Conservation (phyloP, 2,329 filamentous ascomycete species). For the Aureobasidium sp. region DNA sequence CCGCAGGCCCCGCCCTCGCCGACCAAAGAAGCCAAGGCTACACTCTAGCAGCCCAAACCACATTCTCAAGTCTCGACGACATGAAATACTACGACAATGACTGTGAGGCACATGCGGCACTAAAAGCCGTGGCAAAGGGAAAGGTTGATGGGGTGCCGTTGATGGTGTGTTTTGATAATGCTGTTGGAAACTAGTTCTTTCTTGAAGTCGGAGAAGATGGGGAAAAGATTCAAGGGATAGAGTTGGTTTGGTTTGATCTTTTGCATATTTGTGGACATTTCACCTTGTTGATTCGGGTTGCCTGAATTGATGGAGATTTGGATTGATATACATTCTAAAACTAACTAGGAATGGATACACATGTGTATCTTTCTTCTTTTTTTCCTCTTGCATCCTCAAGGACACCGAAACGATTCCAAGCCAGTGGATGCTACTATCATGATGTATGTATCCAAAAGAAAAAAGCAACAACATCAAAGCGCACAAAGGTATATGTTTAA, state of each 20-base stretch:
- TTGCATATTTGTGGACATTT: no score
- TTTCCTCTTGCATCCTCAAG: background rate
- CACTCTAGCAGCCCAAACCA: conserved; percentile 56
- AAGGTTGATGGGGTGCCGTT: conserved; percentile 18
- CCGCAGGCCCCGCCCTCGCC: conserved; percentile 48
- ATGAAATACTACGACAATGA: conserved; percentile 63
- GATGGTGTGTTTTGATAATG: conserved; percentile 16
- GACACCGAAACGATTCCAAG: background rate
- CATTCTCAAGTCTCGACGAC: conserved; percentile 59
- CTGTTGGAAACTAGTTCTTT: background rate
- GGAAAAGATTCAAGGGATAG: no score
- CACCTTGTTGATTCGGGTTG: no score
- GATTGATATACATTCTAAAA: conserved; percentile 3
- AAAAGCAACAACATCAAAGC: background rate
- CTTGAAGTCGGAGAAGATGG: no score
- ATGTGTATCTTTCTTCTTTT: background rate
- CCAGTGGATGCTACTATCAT: background rate
- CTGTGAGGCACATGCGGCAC: conserved; percentile 48
- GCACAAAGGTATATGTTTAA: background rate
- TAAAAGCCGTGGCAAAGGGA: conserved; percentile 37
- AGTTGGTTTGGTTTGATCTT: no score
- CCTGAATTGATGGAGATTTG: background rate
- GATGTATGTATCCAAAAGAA: background rate
- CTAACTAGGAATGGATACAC: background rate
- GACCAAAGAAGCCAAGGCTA: conserved; percentile 59